Evolutionary conservation across 2,329 filamentous ascomycete genomes (phyloP), one percentile per base, ranked within the genome.

Genomic region (Amylocarpus encephaloides): DNA sequence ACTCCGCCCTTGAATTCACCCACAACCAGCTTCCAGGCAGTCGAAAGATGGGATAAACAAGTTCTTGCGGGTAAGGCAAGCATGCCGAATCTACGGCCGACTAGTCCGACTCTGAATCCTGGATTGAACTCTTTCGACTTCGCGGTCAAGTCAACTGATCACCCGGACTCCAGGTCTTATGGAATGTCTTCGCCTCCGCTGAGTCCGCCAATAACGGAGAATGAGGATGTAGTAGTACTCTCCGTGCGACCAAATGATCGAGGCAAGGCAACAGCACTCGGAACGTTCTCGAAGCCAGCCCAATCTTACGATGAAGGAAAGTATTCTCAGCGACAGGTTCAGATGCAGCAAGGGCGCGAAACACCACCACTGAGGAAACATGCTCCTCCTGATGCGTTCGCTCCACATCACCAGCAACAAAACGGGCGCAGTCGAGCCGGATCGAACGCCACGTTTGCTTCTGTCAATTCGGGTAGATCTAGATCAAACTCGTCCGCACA

Each of bases 221-320:
- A 75, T 1, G 85, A 85, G 26, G 86, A 92, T n/a, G 71, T 75
- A 13, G 70, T 77, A 1, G 66, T 77, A 1, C 73, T 94, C 12
- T 68, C 83, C 7, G 77, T 93, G 11, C 81, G 88, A 52, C 84
- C 86, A 0, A 82, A 83, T 55, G 91, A 95, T 59, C 74, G 80
- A 42, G 88, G 86, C 46, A 95, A 93, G 64, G 86, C 88, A 5
- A 94, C 88, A 0, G 86, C 88, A 1, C 73, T 83, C 68, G 81
- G 82, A 29, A 72, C 81, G 0, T 85, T 85, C 66, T 85, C 85
- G 57, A 89, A 89, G 63, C 87, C 90, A 1, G 70, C 73, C 1
- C 79, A 85, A 45, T 79, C 82, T 6, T 95, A 93, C 59, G 88
- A 95, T 61, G 91, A 96, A 62, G 81, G 85, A 16, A 86, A 88